Evolutionary conservation across 2,329 filamentous ascomycete genomes (phyloP).

Genomic region (Onygenales sp.): DNA sequence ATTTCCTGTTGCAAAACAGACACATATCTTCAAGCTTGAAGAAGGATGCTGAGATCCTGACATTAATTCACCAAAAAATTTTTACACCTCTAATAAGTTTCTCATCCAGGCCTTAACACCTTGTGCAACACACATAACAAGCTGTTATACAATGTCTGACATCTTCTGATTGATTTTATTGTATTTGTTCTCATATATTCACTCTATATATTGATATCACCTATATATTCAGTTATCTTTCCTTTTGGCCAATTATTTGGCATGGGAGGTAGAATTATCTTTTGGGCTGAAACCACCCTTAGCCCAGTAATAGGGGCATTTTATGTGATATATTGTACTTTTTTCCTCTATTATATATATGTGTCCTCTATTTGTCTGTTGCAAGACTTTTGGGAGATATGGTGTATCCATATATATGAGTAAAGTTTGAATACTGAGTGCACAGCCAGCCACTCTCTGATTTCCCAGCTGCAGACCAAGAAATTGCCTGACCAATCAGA

Average conservation of each 20-base stretch:
- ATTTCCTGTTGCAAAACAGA: conserved; percentile 60
- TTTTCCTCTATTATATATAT: background rate
- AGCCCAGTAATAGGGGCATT: background rate
- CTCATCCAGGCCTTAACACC: background rate
- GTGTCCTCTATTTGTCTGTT: background rate
- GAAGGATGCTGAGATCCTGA: conserved; percentile 65
- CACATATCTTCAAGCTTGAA: conserved; percentile 65
- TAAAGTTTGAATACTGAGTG: too few relatives aligned
- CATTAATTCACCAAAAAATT: conserved; percentile 37
- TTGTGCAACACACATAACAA: background rate
- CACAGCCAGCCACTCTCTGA: too few relatives aligned
- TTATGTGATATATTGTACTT: background rate
- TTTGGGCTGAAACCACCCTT: background rate
- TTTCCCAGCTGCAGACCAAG: too few relatives aligned
- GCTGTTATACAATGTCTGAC: background rate
- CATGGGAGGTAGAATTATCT: background rate
- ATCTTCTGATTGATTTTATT: background rate
- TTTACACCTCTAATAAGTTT: conserved; percentile 16
- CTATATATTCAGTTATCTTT: background rate
- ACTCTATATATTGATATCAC: background rate
- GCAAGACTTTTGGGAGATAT: too few relatives aligned
- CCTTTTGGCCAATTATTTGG: background rate
- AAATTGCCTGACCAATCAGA: too few relatives aligned
- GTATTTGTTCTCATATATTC: background rate
- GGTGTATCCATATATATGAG: too few relatives aligned